Percentiles rank a stretch among this genome's conserved stretches.
phyloP scores from a whole-genome alignment of 495 filamentous ascomycete species.

The Penicillium manginii region DNA sequence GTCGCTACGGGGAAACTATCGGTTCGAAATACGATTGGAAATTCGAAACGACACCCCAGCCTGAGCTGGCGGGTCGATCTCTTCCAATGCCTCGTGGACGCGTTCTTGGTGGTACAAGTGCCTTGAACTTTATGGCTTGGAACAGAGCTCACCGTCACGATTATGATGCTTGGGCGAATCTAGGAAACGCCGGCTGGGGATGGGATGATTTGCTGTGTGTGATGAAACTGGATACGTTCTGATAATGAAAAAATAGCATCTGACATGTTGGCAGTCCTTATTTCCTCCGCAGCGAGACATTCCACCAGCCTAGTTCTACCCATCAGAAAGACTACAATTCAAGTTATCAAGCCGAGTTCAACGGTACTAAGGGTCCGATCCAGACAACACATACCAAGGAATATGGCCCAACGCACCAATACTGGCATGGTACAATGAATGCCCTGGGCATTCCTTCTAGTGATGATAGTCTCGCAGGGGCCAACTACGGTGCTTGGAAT shows the following conservation, averaged over 20 bases:
- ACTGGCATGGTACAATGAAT: conserved; percentile 54
- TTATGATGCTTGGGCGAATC: conserved; percentile 27
- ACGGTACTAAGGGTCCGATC: conserved; percentile 50
- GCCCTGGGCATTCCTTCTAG: conserved; percentile 43
- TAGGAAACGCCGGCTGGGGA: conserved; percentile 20
- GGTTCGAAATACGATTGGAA: conserved; percentile 49
- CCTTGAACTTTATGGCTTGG: conserved; percentile 55
- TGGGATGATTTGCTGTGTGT: conserved; percentile 22
- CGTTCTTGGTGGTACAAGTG: conserved; percentile 48
- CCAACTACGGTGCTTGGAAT: conserved; percentile 51
- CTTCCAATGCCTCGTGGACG: conserved; percentile 43
- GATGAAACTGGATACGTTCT: neutral
- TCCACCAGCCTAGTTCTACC: conserved; percentile 41
- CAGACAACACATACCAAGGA: conserved; percentile 45
- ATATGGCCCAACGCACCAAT: conserved; percentile 45
- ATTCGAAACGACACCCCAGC: conserved; percentile 44
- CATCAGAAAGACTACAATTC: conserved; percentile 34
- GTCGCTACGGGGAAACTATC: conserved; percentile 44
- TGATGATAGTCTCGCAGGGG: conserved; percentile 41
- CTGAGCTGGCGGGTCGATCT: conserved; percentile 35
- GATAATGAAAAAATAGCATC: neutral
- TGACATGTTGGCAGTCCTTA: conserved; percentile 11
- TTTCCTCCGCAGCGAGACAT: conserved; percentile 40
- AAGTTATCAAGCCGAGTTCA: conserved; percentile 29
- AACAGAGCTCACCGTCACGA: conserved; percentile 50